Base-by-base conservation (phyloP, 2,329 filamentous ascomycete genomes). In the Monilinia vaccinii-corymbosi region DNA sequence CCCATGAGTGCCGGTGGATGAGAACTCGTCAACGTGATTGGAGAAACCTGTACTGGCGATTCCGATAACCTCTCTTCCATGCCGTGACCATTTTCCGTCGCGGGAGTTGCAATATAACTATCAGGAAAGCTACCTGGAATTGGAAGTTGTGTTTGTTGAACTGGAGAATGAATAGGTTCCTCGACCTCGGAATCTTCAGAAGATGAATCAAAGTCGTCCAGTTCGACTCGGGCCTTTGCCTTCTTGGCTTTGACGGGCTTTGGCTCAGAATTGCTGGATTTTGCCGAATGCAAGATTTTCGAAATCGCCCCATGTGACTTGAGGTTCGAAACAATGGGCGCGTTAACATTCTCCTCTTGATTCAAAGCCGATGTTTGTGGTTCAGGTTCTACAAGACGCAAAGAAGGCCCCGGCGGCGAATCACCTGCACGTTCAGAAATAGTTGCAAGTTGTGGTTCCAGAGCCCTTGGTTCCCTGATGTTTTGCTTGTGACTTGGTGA, bases 21-120 rank as follows among this genome's bases (percentile, higher is more conserved):
- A 79, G 71, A 74, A 73, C 67, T 75, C 67, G 51, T 73, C 72
- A 69, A 68, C 60, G 78, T 78, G 34, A 81, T 71, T 1, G 83
- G 83, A 21, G 86, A 87, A 4, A 87, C 78, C 62, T 86, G 78
- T 2, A 87, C 79, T 3, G 87, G 87, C 3, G 88, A 91, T 71
- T 89, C 87, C 8, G 84, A 84, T 44, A 84, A 72, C 46, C 81
- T 77, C 52, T 81, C 79, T 58, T 68, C 70, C 42, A 69, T 52
- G 13, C 60, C 52, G 61, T 65, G 65, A 21, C 75, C 67, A 60
- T 66, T 69, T 21, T 77, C 73, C 32, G 68, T 70, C 11, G 63
- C 49, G 51, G 64, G 62, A 21, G 66, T 64, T 46, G 58, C 56
- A 6, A 62, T 61, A 58, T 71, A 71, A 59, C 71, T 72, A 40